Conservation (phyloP, 1,284 basidiomycete genomes). For the Malassezia restricta region DNA sequence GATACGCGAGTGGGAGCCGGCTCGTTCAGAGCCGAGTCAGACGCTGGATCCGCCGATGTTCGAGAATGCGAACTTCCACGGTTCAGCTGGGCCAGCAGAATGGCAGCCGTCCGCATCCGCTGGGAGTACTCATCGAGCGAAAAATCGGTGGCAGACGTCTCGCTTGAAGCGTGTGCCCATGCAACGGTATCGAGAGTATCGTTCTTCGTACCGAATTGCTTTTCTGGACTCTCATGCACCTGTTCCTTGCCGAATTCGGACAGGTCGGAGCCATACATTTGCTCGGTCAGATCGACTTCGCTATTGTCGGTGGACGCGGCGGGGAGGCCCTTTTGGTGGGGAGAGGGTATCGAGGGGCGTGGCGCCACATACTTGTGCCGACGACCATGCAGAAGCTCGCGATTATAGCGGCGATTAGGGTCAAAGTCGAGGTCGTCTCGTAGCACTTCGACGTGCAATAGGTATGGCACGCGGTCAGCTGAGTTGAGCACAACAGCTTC, state of each 20-base stretch:
- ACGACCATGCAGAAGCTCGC: conserved; percentile 68
- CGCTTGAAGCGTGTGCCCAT: conserved; percentile 20
- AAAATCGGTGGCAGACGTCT: conserved; percentile 18
- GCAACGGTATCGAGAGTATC: conserved; percentile 34
- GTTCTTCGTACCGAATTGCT: conserved; percentile 25
- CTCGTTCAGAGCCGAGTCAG: conserved; percentile 6
- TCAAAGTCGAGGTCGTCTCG: conserved; percentile 88
- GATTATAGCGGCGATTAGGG: conserved; percentile 64
- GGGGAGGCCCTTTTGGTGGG: background rate
- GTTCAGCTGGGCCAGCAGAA: conserved; percentile 95
- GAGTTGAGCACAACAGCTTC: conserved; percentile 98
- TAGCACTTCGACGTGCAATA: conserved; percentile 84
- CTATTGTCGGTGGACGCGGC: conserved; percentile 10
- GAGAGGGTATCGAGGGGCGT: background rate
- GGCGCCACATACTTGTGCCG: conserved; percentile 48
- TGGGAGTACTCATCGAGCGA: conserved; percentile 86
- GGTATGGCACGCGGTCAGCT: conserved; percentile 85
- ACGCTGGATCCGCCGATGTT: background rate
- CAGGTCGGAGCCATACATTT: conserved; percentile 39
- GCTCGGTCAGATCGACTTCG: conserved; percentile 42
- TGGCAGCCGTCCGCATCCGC: conserved; percentile 91
- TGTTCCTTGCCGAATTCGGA: conserved; percentile 33
- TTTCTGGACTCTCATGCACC: conserved; percentile 23
- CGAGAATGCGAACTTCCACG: conserved; percentile 6
- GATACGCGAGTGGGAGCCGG: conserved; percentile 19